These are phyloP conservation scores for Starmerella riodocensis DNA, from an alignment of 805 yeast species.

Conservation along the genomic window DNA sequence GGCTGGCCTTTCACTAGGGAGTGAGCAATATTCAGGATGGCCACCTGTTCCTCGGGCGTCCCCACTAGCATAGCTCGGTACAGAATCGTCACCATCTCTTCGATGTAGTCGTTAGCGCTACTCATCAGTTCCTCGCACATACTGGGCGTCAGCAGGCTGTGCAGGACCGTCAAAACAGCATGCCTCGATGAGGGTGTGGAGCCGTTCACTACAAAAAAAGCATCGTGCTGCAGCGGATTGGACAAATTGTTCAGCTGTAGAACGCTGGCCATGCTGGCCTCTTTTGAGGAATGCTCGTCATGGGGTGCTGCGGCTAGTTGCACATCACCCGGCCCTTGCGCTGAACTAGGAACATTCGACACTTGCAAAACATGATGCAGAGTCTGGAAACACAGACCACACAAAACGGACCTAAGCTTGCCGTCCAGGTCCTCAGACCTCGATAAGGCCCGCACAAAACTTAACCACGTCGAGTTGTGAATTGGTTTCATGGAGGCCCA, in stretches of 20 bases:
- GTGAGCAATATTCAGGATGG: conserved; percentile 44
- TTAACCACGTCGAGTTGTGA: conserved; percentile 58
- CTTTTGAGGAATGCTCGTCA: no score
- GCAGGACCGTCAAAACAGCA: conserved; percentile 38
- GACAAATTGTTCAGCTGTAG: no score
- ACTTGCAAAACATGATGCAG: conserved; percentile 34
- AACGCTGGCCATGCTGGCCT: background rate
- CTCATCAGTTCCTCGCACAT: conserved; percentile 42
- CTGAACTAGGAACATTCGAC: background rate
- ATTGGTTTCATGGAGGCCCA: conserved; percentile 34
- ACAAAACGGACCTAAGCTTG: conserved; percentile 57
- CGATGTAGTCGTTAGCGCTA: conserved; percentile 29
- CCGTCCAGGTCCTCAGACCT: conserved; percentile 30
- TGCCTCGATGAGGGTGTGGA: conserved; percentile 21
- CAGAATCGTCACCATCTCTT: conserved; percentile 61
- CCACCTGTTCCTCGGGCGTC: conserved; percentile 34
- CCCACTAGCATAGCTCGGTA: conserved; percentile 56
- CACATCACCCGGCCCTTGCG: background rate
- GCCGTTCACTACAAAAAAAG: background rate
- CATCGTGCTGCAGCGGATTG: no score
- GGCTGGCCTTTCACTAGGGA: conserved; percentile 40
- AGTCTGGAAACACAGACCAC: conserved; percentile 72
- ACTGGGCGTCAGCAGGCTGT: conserved; percentile 42
- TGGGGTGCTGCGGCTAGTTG: background rate
- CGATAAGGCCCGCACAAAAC: conserved; percentile 63